Percentiles rank a stretch among this genome's conserved stretches.
Conservation (phyloP, 768 basidiomycete species). For the Boletus barrowsii region DNA sequence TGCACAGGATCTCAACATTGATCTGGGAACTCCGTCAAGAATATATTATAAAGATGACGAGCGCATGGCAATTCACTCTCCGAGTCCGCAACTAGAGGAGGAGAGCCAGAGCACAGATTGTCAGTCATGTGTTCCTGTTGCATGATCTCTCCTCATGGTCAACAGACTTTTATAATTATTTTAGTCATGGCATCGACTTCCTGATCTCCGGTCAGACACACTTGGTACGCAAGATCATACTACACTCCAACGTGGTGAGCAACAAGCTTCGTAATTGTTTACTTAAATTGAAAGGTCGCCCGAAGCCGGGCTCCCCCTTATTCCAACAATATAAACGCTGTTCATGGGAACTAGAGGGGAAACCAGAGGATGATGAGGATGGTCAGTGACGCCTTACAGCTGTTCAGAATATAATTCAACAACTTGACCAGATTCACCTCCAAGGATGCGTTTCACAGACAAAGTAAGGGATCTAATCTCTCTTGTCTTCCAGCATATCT, state of each 20-base stretch:
- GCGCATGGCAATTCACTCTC: constrained; percentile 79
- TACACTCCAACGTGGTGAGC: constrained; percentile 85
- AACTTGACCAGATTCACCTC: constrained; percentile 57
- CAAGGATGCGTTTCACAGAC: constrained; percentile 68
- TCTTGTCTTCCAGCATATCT: background rate
- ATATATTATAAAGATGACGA: constrained; percentile 88
- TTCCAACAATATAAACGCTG: constrained; percentile 93
- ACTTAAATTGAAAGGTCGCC: background rate
- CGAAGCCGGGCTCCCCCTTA: constrained; percentile 79
- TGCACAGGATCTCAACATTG: constrained; percentile 75
- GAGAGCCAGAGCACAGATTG: constrained; percentile 51
- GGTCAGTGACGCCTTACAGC: constrained; percentile 39
- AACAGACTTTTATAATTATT: constrained; percentile 90
- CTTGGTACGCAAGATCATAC: constrained; percentile 76
- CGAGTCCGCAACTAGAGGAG: constrained; percentile 39
- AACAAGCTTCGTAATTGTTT: background rate
- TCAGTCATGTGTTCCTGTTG: constrained; percentile 23
- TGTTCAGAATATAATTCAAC: background rate
- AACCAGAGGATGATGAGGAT: constrained; percentile 81
- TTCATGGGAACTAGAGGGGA: constrained; percentile 82
- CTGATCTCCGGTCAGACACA: constrained; percentile 72
- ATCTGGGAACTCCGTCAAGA: constrained; percentile 74
- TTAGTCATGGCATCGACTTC: constrained; percentile 88
- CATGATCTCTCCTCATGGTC: constrained; percentile 4
- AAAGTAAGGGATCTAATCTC: constrained; percentile 41